Evolutionary conservation across 139 green algal genomes (phyloP), one percentile per base, ranked within the genome.

Genomic region (Zygnema cylindricum): DNA sequence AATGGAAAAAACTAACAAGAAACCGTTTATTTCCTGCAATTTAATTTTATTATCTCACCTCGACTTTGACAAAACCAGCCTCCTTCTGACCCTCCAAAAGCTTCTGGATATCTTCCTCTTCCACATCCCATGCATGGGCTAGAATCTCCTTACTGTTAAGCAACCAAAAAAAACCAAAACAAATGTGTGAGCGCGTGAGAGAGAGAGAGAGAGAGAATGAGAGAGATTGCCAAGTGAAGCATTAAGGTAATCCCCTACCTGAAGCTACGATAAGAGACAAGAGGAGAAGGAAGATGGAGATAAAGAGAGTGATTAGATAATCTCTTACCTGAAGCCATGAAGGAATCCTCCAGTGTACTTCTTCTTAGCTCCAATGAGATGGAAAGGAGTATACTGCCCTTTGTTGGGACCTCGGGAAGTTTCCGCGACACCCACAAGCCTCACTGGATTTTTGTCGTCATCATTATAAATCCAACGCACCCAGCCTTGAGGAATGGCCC

Each of bases 291-390:
- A n/a, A n/a, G n/a, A n/a, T n/a, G n/a, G n/a, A n/a, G n/a, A n/a
- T n/a, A n/a, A n/a, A n/a, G n/a, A n/a, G n/a, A n/a, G n/a, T n/a
- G n/a, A n/a, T n/a, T n/a, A n/a, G n/a, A n/a, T n/a, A n/a, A n/a
- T 75, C 2, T 2, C 77, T 30, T 23, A 87, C 81, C 84, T 89
- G 85, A 89, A 89, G 25, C 85, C 85, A 77, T 89, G 85, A 41
- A 89, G 43, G 22, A 89, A 30, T 0, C 77, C 85, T 35, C 85
- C 85, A 33, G 25, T 90, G 32, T 89, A 16, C 76, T 89, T 69
- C 77, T 88, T 42, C 76, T 89, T 33, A 1, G 33, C 76, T 2
- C 85, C 85, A 23, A 87, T 76, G 76, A 89, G 77, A 77, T 90
- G 78, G 85, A 89, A 89, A 0, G 39, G 35, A 33, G 78, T 89